Evolutionary conservation across 805 yeast species (phyloP).

Genomic region (Ogataea methanolica): DNA sequence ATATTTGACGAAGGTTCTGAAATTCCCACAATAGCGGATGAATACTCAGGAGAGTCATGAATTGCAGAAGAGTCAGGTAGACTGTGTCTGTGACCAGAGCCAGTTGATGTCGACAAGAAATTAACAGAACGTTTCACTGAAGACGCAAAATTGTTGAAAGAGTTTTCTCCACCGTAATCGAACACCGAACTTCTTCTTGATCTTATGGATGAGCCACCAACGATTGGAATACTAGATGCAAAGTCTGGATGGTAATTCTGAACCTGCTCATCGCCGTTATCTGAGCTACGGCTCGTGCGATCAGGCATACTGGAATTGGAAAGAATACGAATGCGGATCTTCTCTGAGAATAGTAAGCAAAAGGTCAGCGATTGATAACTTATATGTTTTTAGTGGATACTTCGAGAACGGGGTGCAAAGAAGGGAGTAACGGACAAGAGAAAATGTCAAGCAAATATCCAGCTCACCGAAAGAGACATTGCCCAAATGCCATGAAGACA

Average conservation of each 20-base stretch:
- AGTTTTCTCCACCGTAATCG: conserved; percentile 34
- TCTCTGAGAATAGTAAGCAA: no score
- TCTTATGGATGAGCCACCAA: background rate
- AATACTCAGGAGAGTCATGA: background rate
- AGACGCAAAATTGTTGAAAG: conserved; percentile 33
- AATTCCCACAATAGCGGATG: no score
- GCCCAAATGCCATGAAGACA: no score
- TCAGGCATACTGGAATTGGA: no score
- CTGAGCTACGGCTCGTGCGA: no score
- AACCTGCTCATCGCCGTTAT: background rate
- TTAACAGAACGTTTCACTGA: conserved; percentile 30
- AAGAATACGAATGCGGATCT: no score
- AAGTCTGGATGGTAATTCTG: background rate
- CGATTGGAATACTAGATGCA: background rate
- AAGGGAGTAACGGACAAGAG: no score
- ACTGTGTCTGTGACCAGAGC: conserved; percentile 6
- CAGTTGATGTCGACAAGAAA: conserved; percentile 22
- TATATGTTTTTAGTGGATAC: no score
- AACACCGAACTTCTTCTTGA: conserved; percentile 30
- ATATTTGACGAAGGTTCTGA: background rate
- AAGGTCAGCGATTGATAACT: no score
- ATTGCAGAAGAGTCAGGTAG: background rate
- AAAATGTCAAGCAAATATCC: no score
- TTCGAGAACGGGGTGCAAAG: no score
- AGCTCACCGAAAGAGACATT: no score